These are phyloP conservation scores for Ilyonectria sp. DNA, from an alignment of 2,329 filamentous ascomycete genomes.

Conservation along the genomic window DNA sequence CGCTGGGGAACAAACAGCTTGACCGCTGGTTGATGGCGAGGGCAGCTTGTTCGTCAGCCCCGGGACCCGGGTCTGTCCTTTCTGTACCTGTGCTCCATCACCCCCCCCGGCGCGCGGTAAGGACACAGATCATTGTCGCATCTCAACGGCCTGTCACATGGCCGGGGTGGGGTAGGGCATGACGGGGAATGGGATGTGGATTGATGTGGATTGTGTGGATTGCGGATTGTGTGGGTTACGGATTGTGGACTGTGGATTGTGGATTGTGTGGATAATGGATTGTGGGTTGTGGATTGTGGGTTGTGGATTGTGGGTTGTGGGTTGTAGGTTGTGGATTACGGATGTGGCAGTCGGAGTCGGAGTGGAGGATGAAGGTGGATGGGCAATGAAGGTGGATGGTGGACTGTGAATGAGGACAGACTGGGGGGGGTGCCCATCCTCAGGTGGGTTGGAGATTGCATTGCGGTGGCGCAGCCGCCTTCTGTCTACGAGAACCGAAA, in stretches of 20 bases:
- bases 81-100: slow-evolving; percentile 30
- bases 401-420: neutral
- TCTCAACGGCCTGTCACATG: slow-evolving; percentile 43
- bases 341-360: slow-evolving; percentile 13
- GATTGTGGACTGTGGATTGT: no score
- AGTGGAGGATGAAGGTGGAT: slow-evolving; percentile 24
- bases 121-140: slow-evolving; percentile 40
- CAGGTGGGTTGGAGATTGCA: slow-evolving; percentile 35
- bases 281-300: no score
- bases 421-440: slow-evolving; percentile 4
- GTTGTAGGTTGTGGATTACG: no score
- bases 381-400: slow-evolving; percentile 1
- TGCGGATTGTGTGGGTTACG: no score
- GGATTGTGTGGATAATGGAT: no score
- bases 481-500: slow-evolving; percentile 29
- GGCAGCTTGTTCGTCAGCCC: slow-evolving; percentile 29
- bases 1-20: slow-evolving; percentile 23
- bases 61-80: slow-evolving; percentile 36
- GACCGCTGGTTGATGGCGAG: slow-evolving; percentile 44
- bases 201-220: no score
- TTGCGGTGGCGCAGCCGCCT: slow-evolving; percentile 27
- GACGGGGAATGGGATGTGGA: slow-evolving; percentile 25
- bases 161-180: slow-evolving; percentile 38
- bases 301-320: no score
- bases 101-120: slow-evolving; percentile 37